Evolutionary conservation across 2,329 filamentous ascomycete species (phyloP).

Genomic region (Botrytis galanthina): DNA sequence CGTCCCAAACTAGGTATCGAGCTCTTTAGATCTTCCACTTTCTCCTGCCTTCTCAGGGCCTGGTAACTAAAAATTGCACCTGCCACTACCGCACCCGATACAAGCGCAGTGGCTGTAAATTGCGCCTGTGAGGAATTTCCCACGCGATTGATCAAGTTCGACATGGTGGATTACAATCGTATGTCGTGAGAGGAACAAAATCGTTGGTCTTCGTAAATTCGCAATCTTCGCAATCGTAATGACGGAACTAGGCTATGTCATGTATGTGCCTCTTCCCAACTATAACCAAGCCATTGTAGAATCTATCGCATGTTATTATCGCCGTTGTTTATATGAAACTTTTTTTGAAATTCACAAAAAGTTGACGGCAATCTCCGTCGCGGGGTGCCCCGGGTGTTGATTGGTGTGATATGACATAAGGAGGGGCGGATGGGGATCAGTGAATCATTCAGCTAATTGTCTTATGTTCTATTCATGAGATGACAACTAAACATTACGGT

Average conservation of each 20-base stretch:
- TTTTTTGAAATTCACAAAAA: conserved; percentile 10
- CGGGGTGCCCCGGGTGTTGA: conserved; percentile 12
- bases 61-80: conserved; percentile 62
- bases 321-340: not conserved
- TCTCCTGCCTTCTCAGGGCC: conserved; percentile 53
- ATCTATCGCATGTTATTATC: not conserved
- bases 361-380: conserved; percentile 3
- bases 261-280: not conserved
- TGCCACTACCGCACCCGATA: conserved; percentile 60
- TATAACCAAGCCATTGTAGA: not conserved
- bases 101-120: conserved; percentile 67
- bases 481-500: not conserved
- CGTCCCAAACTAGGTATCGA: conserved; percentile 51
- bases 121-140: conserved; percentile 44
- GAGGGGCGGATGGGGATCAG: not conserved
- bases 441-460: not conserved
- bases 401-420: conserved; percentile 9
- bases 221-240: not conserved
- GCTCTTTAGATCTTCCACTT: conserved; percentile 56
- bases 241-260: not conserved
- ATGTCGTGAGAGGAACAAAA: not conserved
- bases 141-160: conserved; percentile 34
- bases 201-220: conserved; percentile 1
- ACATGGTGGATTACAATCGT: conserved; percentile 27
- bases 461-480: not conserved